A percentile compares a stretch with the other conserved stretches of the same genome.
Evolutionary conservation across 2,329 filamentous ascomycete genomes (phyloP).

Genomic region (Penicillium sp.): DNA sequence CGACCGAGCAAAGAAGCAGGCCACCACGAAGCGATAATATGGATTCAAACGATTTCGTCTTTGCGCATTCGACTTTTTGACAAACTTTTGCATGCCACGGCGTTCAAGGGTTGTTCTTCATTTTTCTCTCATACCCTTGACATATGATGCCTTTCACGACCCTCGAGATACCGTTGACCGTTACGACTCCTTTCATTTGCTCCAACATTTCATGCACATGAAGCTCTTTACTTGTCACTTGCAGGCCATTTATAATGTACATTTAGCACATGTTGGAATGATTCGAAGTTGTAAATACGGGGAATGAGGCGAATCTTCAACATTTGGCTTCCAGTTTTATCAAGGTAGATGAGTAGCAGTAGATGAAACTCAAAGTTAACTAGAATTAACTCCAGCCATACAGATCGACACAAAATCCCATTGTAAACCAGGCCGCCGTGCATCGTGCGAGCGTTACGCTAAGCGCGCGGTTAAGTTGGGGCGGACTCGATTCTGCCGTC

Average conservation of each 20-base stretch:
- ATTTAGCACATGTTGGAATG: background rate
- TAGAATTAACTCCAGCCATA: too few relatives aligned
- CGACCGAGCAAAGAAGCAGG: conserved; percentile 39
- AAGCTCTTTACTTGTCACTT: too few relatives aligned
- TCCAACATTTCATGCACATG: too few relatives aligned
- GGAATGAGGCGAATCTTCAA: background rate
- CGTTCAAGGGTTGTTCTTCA: conserved; percentile 9
- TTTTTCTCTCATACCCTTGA: conserved; percentile 9
- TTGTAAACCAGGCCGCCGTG: background rate
- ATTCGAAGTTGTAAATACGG: background rate
- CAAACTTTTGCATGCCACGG: conserved; percentile 16
- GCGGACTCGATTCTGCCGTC: conserved; percentile 23
- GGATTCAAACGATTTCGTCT: too few relatives aligned
- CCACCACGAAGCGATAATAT: conserved; percentile 17
- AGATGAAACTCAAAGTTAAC: too few relatives aligned
- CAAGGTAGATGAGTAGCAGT: too few relatives aligned
- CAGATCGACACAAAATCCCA: too few relatives aligned
- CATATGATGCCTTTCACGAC: conserved; percentile 17
- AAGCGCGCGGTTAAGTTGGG: conserved; percentile 22
- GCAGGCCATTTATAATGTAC: background rate
- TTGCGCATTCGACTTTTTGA: too few relatives aligned
- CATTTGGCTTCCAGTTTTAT: too few relatives aligned
- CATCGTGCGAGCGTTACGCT: background rate
- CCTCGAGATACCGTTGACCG: conserved; percentile 9
- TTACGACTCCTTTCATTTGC: conserved; percentile 1